These are phyloP conservation scores for Trichosporon sp. DNA, from an alignment of 1,284 basidiomycete genomes.

Conservation along the genomic window DNA sequence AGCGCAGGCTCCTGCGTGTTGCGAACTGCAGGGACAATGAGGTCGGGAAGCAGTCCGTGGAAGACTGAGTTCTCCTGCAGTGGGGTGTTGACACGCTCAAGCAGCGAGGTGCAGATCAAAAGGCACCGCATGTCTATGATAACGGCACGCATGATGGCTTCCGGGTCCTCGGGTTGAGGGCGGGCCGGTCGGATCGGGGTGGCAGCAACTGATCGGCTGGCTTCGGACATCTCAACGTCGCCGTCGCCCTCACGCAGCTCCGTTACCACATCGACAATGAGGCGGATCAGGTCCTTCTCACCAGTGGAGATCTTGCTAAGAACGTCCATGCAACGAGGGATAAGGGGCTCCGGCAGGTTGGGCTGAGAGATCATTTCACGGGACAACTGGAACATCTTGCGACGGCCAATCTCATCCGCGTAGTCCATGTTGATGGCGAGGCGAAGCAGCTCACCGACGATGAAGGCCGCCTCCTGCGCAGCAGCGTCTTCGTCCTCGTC, in stretches of 20 bases:
- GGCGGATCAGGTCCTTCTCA: constrained; percentile 85
- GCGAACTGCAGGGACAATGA: constrained; percentile 86
- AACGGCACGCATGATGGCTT: constrained; percentile 53
- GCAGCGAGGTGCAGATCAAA: constrained; percentile 81
- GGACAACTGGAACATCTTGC: constrained; percentile 85
- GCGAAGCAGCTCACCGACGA: constrained; percentile 74
- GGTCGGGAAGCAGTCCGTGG: constrained; percentile 80
- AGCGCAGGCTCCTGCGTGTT: constrained; percentile 72
- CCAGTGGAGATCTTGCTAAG: constrained; percentile 75
- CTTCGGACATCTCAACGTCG: constrained; percentile 43
- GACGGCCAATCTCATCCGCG: constrained; percentile 86
- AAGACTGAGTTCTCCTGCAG: constrained; percentile 92
- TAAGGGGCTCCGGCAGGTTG: constrained; percentile 69
- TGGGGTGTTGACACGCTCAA: constrained; percentile 86
- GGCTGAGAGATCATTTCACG: constrained; percentile 84
- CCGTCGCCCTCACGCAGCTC: constrained; percentile 62
- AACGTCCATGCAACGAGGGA: constrained; percentile 80
- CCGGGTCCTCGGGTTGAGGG: constrained; percentile 28
- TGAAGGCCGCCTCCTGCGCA: constrained; percentile 56
- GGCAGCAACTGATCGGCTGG: neutral
- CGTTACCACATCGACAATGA: constrained; percentile 90
- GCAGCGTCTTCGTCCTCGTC: constrained; percentile 58
- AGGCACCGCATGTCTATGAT: constrained; percentile 76
- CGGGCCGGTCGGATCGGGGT: neutral
- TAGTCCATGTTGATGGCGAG: constrained; percentile 84